These are phyloP conservation scores for Claviceps sp. DNA, from an alignment of 2,329 filamentous ascomycete species.

Conservation along the genomic window DNA sequence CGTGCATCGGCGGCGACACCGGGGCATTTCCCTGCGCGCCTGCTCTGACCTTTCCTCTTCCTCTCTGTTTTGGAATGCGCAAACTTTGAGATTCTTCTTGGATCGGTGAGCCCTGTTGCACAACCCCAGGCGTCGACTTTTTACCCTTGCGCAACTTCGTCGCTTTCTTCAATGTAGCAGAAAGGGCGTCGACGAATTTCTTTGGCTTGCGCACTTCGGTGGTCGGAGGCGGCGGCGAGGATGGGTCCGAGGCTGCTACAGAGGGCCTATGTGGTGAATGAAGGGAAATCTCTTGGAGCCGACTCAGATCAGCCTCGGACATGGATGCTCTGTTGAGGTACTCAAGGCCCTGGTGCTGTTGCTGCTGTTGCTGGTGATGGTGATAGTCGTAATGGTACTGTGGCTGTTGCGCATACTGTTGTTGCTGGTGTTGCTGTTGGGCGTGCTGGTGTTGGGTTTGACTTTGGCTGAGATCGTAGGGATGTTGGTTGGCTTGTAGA, in stretches of 20 bases:
- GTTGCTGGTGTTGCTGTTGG: slow-evolving; percentile 7
- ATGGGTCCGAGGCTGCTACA: slow-evolving; percentile 16
- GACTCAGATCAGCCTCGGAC: slow-evolving; percentile 34
- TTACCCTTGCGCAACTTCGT: slow-evolving; percentile 20
- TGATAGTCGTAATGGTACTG: neutral
- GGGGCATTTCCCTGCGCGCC: slow-evolving; percentile 9
- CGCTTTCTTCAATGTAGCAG: slow-evolving; percentile 28
- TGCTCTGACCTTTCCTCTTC: slow-evolving; percentile 12
- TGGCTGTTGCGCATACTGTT: neutral
- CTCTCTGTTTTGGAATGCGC: slow-evolving; percentile 20
- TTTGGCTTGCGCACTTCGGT: slow-evolving; percentile 21
- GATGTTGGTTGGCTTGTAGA: neutral
- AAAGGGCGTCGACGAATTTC: slow-evolving; percentile 27
- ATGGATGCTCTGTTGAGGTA: slow-evolving; percentile 24
- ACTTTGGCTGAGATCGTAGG: neutral
- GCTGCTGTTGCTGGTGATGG: neutral
- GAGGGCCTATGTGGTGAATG: slow-evolving; percentile 20
- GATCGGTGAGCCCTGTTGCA: slow-evolving; percentile 19
- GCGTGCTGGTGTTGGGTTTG: neutral
- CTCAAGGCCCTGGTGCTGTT: slow-evolving; percentile 8
- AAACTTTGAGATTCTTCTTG: slow-evolving; percentile 17
- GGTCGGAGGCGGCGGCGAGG: slow-evolving; percentile 20
- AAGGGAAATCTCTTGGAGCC: slow-evolving; percentile 34
- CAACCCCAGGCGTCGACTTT: slow-evolving; percentile 10
- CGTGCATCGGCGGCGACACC: slow-evolving; percentile 14